Base-by-base conservation (phyloP, 1,284 basidiomycete genomes). In the Crucibulum parvulum region DNA sequence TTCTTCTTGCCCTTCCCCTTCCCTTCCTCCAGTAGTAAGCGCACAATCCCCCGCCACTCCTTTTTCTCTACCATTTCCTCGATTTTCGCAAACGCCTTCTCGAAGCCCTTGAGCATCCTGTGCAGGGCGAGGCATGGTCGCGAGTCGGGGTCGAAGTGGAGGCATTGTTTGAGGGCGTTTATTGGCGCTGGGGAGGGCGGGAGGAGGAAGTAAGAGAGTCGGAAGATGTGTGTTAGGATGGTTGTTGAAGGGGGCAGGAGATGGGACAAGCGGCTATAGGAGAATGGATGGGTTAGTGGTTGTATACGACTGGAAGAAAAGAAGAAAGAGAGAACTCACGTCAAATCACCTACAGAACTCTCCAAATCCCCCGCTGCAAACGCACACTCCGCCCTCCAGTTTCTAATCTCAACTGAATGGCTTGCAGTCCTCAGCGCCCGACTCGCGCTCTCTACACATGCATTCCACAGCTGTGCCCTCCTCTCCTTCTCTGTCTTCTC, bases 61-160 rank as follows among this genome's bases (percentile, higher is more conserved):
- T 87, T 85, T 2, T 84, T 84, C 13, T 84, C 83, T 13, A 90
- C 76, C 59, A 92, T 84, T 64, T 91, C 90, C 57, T 91, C 85
- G n/a, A 93, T 85, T 70, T 90, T 88, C 31, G 83, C 75, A 65
- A 96, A 87, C 15, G 86, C 84, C 76, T 93, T 94, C 67, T 97
- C 93, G 47, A 96, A 83, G 7, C 83, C 74, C 73, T 96, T 95
- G 58, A 92, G 77, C 18, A 89, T 78, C 15, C 93, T 87, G 73
- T 96, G 93, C 2, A 94, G 85, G 16, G 85, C 78, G 51, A 95
- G 89, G 74, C 97, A 99, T 1, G 86, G 75, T 59, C 91, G 90
- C 15, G 94, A 95, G 75, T 99, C 97, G 13, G 97, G 97, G 72
- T 99, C 97, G 69, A 89, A 91, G 73, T 94, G 91, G 1, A 98